Conservation (phyloP, 108 stramenopile species). For the Epithemia pelagica region DNA sequence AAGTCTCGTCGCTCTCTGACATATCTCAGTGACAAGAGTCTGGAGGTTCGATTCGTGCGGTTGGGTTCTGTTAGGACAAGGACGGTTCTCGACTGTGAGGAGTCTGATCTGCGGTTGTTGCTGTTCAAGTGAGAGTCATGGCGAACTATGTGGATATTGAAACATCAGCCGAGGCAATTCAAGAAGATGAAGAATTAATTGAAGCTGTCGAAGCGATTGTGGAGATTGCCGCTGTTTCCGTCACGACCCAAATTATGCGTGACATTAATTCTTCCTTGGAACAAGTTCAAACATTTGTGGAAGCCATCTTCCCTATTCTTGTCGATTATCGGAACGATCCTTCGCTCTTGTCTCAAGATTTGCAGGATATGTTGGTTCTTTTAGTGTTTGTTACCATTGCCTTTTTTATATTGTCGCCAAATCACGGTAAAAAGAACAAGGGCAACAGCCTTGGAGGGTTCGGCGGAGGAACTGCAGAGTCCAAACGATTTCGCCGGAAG, state of each 20-base stretch:
- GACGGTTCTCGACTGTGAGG: no score
- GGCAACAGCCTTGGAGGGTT: background rate
- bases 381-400: slow-evolving; percentile 19
- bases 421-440: slow-evolving; percentile 1
- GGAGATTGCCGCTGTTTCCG: slow-evolving; percentile 23
- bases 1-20: no score
- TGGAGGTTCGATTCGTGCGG: no score
- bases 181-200: slow-evolving; percentile 37
- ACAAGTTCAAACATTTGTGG: slow-evolving; percentile 9
- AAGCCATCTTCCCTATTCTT: slow-evolving; percentile 25
- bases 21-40: no score
- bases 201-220: slow-evolving; percentile 35
- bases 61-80: no score
- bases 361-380: slow-evolving; percentile 17
- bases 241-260: slow-evolving; percentile 25
- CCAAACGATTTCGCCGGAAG: background rate
- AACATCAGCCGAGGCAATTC: slow-evolving; percentile 22
- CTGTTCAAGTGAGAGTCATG: no score
- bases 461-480: background rate
- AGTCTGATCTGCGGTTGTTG: no score
- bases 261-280: slow-evolving; percentile 21
- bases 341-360: slow-evolving; percentile 16
- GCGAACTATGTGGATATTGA: slow-evolving; percentile 2
- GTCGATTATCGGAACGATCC: slow-evolving; percentile 24
- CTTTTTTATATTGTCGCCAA: slow-evolving; percentile 26